Evolutionary conservation across 208 protist species (phyloP).

Genomic region (Angomonas ambiguus): DNA sequence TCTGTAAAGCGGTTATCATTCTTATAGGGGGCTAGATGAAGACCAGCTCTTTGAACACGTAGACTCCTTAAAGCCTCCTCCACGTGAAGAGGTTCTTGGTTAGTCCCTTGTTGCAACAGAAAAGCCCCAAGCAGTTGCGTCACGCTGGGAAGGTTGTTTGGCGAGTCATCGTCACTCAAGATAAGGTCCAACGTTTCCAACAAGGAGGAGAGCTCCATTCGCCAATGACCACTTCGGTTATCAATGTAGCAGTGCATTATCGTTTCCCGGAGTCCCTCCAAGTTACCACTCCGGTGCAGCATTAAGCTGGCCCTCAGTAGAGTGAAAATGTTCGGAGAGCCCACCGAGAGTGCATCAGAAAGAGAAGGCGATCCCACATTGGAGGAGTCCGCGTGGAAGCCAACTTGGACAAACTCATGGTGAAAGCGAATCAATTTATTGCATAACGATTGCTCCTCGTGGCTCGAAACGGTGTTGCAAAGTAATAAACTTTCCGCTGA

Average conservation of each 20-base stretch:
- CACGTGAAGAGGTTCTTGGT: background rate
- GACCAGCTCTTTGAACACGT: constrained; percentile 7
- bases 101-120: background rate
- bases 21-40: background rate
- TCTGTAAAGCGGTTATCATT: background rate
- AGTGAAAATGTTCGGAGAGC: constrained; percentile 84
- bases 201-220: constrained; percentile 8
- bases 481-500: constrained; percentile 58
- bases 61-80: background rate
- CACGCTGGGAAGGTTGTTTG: background rate
- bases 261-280: constrained; percentile 21
- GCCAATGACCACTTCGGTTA: constrained; percentile 80
- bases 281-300: constrained; percentile 18
- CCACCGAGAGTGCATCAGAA: constrained; percentile 64
- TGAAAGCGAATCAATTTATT: constrained; percentile 58
- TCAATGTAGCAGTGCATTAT: constrained; percentile 77
- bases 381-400: constrained; percentile 67
- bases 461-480: background rate
- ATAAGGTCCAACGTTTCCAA: constrained; percentile 35
- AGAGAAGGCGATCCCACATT: constrained; percentile 36
- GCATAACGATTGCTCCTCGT: background rate
- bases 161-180: constrained; percentile 12
- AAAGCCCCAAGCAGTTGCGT: background rate
- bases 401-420: constrained; percentile 53
- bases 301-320: constrained; percentile 58